Evolutionary conservation across 2,329 filamentous ascomycete genomes (phyloP).

Genomic region (Trichoderma polysporum): DNA sequence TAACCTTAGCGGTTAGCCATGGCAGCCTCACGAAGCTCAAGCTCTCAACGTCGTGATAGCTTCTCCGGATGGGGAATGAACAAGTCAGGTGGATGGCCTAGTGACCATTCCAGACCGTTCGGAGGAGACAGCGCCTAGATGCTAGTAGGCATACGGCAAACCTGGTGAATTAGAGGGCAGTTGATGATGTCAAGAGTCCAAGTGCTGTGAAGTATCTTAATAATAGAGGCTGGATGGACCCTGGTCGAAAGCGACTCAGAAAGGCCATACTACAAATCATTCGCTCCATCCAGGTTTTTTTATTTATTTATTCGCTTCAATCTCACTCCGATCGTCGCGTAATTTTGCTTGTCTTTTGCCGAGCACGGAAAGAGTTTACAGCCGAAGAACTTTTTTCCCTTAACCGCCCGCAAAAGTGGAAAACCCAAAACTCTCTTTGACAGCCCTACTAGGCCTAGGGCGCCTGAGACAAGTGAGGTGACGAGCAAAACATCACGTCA

Average conservation of each 20-base stretch:
- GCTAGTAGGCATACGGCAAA: background rate
- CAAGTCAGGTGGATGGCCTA: background rate
- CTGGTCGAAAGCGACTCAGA: no score
- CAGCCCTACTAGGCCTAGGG: background rate
- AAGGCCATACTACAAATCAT: background rate
- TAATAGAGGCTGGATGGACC: background rate
- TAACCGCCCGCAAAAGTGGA: background rate
- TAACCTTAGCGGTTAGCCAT: conserved; percentile 8
- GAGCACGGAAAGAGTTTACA: background rate
- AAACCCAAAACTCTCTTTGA: background rate
- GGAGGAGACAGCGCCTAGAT: background rate
- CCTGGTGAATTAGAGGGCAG: background rate
- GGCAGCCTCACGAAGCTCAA: background rate
- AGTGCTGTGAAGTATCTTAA: background rate
- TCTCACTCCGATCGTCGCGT: background rate
- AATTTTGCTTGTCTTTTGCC: background rate
- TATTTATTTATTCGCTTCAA: background rate
- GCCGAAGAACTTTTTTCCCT: background rate
- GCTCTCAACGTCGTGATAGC: conserved; percentile 7
- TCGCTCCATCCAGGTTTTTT: background rate
- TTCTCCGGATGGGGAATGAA: background rate
- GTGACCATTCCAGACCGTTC: background rate
- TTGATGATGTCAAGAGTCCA: background rate
- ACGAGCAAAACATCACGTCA: conserved; percentile 8
- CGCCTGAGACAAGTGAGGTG: background rate